Evolutionary conservation across 192 early-diverging fungal species (phyloP).

Genomic region (Linnemannia schmuckeri): DNA sequence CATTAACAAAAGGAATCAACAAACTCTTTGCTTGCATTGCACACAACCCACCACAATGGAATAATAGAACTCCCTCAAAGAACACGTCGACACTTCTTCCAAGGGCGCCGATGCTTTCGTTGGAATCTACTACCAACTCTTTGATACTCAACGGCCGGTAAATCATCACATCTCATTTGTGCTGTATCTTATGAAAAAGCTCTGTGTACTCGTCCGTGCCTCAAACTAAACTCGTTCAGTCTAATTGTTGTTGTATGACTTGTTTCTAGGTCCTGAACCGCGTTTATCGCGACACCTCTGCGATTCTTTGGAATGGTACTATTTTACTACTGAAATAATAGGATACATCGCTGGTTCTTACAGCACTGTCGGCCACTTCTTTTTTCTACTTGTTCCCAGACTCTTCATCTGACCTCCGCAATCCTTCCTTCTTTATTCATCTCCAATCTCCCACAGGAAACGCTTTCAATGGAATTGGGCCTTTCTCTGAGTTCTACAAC

Average conservation of each 20-base stretch:
- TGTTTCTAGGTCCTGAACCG: conserved; percentile 47
- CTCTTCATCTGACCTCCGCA: neutral
- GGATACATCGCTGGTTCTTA: neutral
- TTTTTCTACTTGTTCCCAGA: neutral
- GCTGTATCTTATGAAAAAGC: no score
- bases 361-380: neutral
- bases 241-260: neutral
- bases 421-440: conserved; percentile 2
- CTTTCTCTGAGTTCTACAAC: conserved; percentile 60
- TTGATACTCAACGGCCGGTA: conserved; percentile 62
- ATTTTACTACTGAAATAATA: neutral
- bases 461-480: conserved; percentile 58
- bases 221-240: neutral
- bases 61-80: conserved; percentile 36
- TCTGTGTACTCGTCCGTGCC: no score
- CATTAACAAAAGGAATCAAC: neutral
- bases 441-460: conserved; percentile 52
- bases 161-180: neutral
- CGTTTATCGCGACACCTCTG: conserved; percentile 62
- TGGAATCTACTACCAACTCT: conserved; percentile 59
- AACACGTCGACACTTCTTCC: conserved; percentile 53
- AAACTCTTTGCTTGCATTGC: neutral
- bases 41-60: no score
- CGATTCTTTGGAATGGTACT: conserved; percentile 71
- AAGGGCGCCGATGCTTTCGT: conserved; percentile 66